Evolutionary conservation across 1,284 basidiomycete species (phyloP), one percentile per base, ranked within the genome.

Genomic region (Peniophora sp.): DNA sequence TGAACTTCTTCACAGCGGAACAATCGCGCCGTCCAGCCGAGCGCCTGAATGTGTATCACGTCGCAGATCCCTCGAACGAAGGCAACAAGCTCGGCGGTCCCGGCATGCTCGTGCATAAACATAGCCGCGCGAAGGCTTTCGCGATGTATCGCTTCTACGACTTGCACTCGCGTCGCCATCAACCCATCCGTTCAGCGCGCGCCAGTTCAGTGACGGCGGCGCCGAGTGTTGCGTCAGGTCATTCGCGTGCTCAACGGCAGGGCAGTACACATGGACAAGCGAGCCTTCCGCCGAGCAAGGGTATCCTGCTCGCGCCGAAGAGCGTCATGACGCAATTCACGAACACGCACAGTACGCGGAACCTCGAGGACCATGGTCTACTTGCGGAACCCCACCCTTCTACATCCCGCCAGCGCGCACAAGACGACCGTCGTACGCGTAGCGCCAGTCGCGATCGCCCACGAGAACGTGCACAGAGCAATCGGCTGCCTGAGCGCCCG

Each of bases 301-400:
- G 67, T 22, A 82, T 88, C 46, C 66, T 89, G 54, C 68, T 89
- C 14, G 86, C 83, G 10, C 78, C 83, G 23, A 77, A 78, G 60
- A 76, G 75, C 52, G 87, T 89, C 6, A 86, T 89, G 58, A 78
- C 80, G 58, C 79, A 83, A 24, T 90, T 81, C 58, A 89, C 87
- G 15, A 87, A 78, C 59, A 89, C 86, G n/a, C 79, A 75, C 41
- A 85, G 85, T 12, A 88, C 85, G 6, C 74, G 77, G 47, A 79
- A 79, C 59, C 70, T 89, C 32, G 78, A 76, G 55, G 76, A 81
- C 0, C 79, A 88, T 60, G 82, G 85, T 3, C 62, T 86, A 24
- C 67, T 88, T 41, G 78, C 79, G 46, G 78, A 80, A 17, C 37
- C 37, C 6, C n/a, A n/a, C 8, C 15, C 37, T 5, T 41, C 37